Percentiles rank a stretch among this genome's conserved stretches.
Conservation (phyloP, 2,329 filamentous ascomycete species). For the Grosmannia serpens region DNA sequence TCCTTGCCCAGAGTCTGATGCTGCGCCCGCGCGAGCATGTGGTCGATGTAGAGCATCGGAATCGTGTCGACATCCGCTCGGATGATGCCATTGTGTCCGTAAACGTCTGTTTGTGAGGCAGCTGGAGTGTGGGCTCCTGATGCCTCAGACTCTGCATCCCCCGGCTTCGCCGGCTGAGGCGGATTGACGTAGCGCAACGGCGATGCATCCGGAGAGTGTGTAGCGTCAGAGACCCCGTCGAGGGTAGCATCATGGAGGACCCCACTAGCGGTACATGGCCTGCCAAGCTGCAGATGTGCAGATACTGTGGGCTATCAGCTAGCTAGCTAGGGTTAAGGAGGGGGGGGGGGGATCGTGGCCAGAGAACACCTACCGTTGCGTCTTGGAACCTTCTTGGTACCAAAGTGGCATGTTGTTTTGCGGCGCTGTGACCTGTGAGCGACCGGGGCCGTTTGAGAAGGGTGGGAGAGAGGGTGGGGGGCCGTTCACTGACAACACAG, state of each 20-base stretch:
- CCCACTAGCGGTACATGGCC: background rate
- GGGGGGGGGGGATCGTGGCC: background rate
- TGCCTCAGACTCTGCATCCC: no score
- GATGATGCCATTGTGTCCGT: background rate
- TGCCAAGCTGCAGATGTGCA: background rate
- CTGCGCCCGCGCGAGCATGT: constrained; percentile 13
- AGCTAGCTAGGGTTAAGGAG: background rate
- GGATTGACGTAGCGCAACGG: background rate
- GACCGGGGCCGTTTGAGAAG: background rate
- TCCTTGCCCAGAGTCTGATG: constrained; percentile 6
- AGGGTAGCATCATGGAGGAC: background rate
- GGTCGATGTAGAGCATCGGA: constrained; percentile 18
- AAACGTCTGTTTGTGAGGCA: background rate
- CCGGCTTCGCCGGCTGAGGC: background rate
- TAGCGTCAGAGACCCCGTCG: background rate
- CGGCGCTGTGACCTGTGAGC: constrained; percentile 6
- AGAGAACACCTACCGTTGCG: constrained; percentile 4
- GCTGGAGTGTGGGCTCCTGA: background rate
- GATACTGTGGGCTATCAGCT: background rate
- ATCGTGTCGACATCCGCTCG: background rate
- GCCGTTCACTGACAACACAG: constrained; percentile 4
- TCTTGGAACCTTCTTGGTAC: constrained; percentile 7
- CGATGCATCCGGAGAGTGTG: background rate
- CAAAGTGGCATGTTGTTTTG: constrained; percentile 9
- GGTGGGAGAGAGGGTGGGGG: background rate